A percentile compares a stretch with the other conserved stretches of the same genome.
Conservation (phyloP, 495 filamentous ascomycete species). For the Elasticomyces elasticus region DNA sequence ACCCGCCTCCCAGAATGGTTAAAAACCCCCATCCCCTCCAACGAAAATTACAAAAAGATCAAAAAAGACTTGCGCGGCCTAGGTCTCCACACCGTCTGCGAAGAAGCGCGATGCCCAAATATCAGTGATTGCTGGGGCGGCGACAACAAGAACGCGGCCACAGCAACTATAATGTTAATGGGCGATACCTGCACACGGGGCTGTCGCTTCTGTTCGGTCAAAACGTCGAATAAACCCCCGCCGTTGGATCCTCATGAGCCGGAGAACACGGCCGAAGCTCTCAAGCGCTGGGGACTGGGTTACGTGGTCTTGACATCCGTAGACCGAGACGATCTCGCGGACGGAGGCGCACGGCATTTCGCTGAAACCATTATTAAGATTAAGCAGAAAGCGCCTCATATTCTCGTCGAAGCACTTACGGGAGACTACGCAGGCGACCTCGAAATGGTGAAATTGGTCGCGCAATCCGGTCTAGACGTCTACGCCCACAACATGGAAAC, state of each 20-base stretch:
- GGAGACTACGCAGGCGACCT: slow-evolving; percentile 78
- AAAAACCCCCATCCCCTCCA: slow-evolving; percentile 82
- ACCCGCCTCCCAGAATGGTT: slow-evolving; percentile 89
- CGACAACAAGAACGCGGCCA: slow-evolving; percentile 73
- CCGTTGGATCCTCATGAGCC: slow-evolving; percentile 93
- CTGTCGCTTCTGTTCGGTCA: slow-evolving; percentile 93
- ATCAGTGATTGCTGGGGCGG: slow-evolving; percentile 98
- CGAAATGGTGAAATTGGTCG: slow-evolving; percentile 73
- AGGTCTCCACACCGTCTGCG: slow-evolving; percentile 88
- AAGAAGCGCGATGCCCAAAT: slow-evolving; percentile 94
- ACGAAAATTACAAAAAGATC: slow-evolving; percentile 83
- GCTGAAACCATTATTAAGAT: slow-evolving; percentile 91
- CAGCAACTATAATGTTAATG: slow-evolving; percentile 99
- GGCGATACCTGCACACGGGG: slow-evolving; percentile 96
- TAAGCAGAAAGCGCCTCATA: slow-evolving; percentile 74
- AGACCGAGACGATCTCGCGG: slow-evolving; percentile 81
- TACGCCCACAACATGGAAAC: slow-evolving; percentile 98
- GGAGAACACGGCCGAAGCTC: slow-evolving; percentile 89
- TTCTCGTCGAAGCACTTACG: slow-evolving; percentile 92
- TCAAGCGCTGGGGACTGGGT: slow-evolving; percentile 84
- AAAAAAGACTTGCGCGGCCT: slow-evolving; percentile 86
- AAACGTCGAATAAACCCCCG: slow-evolving; percentile 66
- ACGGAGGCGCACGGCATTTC: slow-evolving; percentile 84
- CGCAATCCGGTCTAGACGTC: slow-evolving; percentile 80
- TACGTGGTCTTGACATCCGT: slow-evolving; percentile 93